Conservation (phyloP, 2,329 filamentous ascomycete genomes). For the Arthrinium phaeospermum region DNA sequence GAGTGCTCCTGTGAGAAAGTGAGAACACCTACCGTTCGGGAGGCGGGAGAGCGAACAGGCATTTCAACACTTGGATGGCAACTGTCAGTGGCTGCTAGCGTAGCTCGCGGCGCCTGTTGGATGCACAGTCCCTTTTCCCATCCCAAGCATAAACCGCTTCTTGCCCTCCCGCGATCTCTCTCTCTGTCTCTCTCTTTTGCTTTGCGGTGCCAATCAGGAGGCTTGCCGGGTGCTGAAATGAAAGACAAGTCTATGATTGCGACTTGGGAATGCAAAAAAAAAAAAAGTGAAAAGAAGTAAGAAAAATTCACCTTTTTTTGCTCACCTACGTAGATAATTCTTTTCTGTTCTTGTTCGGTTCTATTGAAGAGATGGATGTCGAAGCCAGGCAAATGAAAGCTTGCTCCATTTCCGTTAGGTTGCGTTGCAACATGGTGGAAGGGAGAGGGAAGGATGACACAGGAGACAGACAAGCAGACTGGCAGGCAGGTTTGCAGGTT, state of each 20-base stretch:
- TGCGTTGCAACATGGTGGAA: constrained; percentile 13
- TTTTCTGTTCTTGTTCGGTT: background rate
- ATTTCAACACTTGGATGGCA: constrained; percentile 9
- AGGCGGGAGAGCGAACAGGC: constrained; percentile 5
- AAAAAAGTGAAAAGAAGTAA: background rate
- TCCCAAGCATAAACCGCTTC: background rate
- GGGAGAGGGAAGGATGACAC: constrained; percentile 6
- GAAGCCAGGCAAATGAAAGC: background rate
- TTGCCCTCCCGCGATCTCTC: background rate
- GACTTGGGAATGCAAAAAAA: constrained; percentile 6
- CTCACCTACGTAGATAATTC: background rate
- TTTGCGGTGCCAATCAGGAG: constrained; percentile 4
- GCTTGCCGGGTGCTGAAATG: background rate
- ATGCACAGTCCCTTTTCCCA: constrained; percentile 8
- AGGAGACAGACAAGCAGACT: background rate
- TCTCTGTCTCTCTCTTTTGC: background rate
- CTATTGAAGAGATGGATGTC: background rate
- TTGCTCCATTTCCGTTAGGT: constrained; percentile 1
- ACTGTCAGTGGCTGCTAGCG: constrained; percentile 16
- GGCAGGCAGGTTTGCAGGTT: constrained; percentile 13
- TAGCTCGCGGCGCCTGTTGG: constrained; percentile 7
- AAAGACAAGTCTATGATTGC: constrained; percentile 9
- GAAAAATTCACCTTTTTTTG: background rate
- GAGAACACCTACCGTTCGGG: constrained; percentile 11
- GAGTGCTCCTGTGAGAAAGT: constrained; percentile 6